Base-by-base conservation (phyloP, 805 yeast genomes). In the Zygotorulaspora sp. region DNA sequence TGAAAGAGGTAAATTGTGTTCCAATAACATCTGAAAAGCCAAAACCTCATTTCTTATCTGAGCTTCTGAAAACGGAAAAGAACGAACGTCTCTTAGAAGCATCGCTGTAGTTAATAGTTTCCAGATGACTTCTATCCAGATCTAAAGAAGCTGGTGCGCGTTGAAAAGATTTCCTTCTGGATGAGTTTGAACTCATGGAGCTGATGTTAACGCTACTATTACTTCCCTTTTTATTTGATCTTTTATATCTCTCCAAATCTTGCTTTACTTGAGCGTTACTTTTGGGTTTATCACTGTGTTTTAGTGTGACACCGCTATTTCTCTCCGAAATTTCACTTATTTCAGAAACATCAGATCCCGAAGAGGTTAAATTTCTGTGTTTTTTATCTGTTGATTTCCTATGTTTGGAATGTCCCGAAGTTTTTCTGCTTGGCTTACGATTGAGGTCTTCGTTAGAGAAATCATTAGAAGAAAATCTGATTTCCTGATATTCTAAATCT, bases 141-240 rank as follows among this genome's bases (percentile, higher is more conserved):
- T 58, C 63, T 9, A 58, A 40, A 2, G 63, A 58, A 28, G 54
- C 56, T n/a, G 62, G 50, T 1, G 54, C 55, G 29, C 44, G 50
- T 6, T 54, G 44, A 32, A 54, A 45, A 1, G 58, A 49, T 26
- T 46, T 53, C 24, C 45, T 50, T 23, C 44, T 50, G 36, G 47
- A 40, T 5, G 33, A 26, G 31, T 38, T 30, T 33, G 30, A 18
- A 13, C 28, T 43, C 12, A 41, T 20, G 5, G 48, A 29, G 8
- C 43, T 35, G 10, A 32, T 33, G 13, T 45, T 38, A 12, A 44
- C 37, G 32, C 52, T 49, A 23, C 43, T 44, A 19, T 43, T 47
- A 28, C 52, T 49, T 22, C 43, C 39, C 19, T 39, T 49, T 23
- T 38, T 43, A 27, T 35, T 43, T 5, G 47, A 24, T 24, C 41